phyloP scores from a whole-genome alignment of 2,329 filamentous ascomycete genomes.

The Penicillium freii region DNA sequence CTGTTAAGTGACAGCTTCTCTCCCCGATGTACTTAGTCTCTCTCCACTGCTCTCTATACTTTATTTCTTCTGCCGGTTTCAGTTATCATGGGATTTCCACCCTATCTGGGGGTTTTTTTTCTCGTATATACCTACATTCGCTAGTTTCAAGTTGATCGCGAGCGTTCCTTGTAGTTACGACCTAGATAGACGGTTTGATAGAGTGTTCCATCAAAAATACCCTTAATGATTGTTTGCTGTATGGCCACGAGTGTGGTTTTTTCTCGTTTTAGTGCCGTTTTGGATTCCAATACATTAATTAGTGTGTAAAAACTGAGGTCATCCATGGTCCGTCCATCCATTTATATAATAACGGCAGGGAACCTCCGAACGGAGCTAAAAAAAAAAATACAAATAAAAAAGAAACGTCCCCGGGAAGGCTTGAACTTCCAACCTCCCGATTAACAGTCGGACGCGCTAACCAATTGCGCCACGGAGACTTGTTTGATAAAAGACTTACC shows the following conservation, averaged over 20 bases:
- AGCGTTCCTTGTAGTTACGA: too few relatives aligned
- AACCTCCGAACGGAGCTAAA: background rate
- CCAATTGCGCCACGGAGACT: constrained; percentile 36
- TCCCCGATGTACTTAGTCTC: background rate
- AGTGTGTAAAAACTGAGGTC: background rate
- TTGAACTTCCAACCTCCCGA: constrained; percentile 42
- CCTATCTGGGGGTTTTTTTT: too few relatives aligned
- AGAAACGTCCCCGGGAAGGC: constrained; percentile 39
- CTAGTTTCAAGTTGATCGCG: too few relatives aligned
- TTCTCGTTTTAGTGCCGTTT: too few relatives aligned
- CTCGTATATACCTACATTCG: background rate
- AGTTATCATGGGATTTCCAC: too few relatives aligned
- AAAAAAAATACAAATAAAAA: constrained; percentile 4
- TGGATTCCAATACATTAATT: too few relatives aligned
- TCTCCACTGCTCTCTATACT: background rate
- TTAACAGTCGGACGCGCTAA: constrained; percentile 34
- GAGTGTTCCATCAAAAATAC: background rate
- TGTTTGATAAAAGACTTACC: background rate
- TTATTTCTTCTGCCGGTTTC: background rate
- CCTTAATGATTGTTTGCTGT: background rate
- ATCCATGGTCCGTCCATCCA: too few relatives aligned
- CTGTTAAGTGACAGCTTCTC: background rate
- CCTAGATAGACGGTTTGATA: background rate
- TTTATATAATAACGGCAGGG: too few relatives aligned
- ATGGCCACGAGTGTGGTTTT: too few relatives aligned